These are phyloP conservation scores for Hypericum androsaemum DNA, from an alignment of 345 rosid species.

Conservation along the genomic window DNA sequence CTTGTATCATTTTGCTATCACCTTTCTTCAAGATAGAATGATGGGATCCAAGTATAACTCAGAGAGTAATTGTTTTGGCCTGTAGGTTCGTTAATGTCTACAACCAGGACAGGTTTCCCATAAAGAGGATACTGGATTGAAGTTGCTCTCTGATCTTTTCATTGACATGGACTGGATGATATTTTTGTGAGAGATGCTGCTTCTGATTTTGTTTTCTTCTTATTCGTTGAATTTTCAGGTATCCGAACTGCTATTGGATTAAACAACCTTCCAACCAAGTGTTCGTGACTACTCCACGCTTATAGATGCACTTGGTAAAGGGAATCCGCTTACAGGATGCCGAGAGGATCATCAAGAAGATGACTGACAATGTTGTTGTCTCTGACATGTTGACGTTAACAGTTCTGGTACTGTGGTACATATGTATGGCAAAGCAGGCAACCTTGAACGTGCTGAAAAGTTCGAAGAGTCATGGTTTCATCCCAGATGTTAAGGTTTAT, in stretches of 20 bases:
- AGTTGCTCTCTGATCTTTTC: too few species aligned
- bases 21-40: too few species aligned
- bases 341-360: conserved; percentile 63
- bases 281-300: conserved; percentile 58
- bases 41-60: too few species aligned
- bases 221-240: conserved; percentile 31
- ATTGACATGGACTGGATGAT: background rate
- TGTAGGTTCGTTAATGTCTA: too few species aligned
- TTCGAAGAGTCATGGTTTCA: conserved; percentile 55
- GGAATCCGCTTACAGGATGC: conserved; percentile 45
- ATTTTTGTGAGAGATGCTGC: background rate
- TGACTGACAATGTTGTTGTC: conserved; percentile 47
- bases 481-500: conserved; percentile 44
- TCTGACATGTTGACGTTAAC: conserved; percentile 51
- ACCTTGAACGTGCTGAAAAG: conserved; percentile 53
- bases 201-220: background rate
- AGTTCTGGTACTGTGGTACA: conserved; percentile 48
- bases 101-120: too few species aligned
- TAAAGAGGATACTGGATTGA: too few species aligned
- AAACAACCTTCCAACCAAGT: conserved; percentile 54
- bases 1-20: too few species aligned
- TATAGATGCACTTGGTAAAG: conserved; percentile 56
- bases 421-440: conserved; percentile 67
- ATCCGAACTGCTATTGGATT: conserved; percentile 51
- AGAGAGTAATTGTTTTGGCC: too few species aligned